A percentile compares a stretch with the other conserved stretches of the same genome.
Conservation (phyloP, 1,284 basidiomycete genomes). For the Anthracocystis panici-leucophaei region DNA sequence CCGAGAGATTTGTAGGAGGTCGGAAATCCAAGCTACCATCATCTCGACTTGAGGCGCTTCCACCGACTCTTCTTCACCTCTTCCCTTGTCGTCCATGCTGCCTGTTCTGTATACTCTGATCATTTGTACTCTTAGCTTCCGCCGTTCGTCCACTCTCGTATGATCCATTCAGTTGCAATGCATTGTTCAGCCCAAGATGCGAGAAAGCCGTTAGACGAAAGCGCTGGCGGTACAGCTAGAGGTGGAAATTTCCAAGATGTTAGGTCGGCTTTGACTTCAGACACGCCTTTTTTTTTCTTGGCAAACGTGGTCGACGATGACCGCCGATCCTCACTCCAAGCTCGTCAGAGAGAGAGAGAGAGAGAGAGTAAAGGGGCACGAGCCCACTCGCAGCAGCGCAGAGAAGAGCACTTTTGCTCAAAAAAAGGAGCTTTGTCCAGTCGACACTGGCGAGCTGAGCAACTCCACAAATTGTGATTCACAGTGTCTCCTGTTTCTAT, state of each 20-base stretch:
- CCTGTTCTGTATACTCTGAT: not conserved
- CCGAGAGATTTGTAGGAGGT: constrained; percentile 50
- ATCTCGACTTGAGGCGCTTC: constrained; percentile 38
- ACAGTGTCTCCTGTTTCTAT: no score
- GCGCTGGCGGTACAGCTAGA: not conserved
- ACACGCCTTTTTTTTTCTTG: not conserved
- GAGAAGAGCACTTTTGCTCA: not conserved
- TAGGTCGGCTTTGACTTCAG: not conserved
- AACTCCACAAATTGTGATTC: not conserved
- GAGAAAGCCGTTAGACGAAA: not conserved
- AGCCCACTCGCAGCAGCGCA: not conserved
- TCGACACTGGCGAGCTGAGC: not conserved
- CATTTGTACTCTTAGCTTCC: constrained; percentile 4
- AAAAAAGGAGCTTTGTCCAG: no score
- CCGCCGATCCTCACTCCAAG: constrained; percentile 1
- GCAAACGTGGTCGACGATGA: constrained; percentile 3
- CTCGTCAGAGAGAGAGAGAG: not conserved
- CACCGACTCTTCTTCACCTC: not conserved
- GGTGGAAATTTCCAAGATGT: not conserved
- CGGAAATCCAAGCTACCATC: constrained; percentile 41
- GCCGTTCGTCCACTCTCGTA: not conserved
- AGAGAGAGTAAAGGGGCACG: not conserved
- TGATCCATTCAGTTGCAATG: constrained; percentile 12
- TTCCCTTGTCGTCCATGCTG: not conserved
- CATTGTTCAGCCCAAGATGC: constrained; percentile 2